phyloP scores from a whole-genome alignment of 2,329 filamentous ascomycete species.

The Pezicula rhizophila region DNA sequence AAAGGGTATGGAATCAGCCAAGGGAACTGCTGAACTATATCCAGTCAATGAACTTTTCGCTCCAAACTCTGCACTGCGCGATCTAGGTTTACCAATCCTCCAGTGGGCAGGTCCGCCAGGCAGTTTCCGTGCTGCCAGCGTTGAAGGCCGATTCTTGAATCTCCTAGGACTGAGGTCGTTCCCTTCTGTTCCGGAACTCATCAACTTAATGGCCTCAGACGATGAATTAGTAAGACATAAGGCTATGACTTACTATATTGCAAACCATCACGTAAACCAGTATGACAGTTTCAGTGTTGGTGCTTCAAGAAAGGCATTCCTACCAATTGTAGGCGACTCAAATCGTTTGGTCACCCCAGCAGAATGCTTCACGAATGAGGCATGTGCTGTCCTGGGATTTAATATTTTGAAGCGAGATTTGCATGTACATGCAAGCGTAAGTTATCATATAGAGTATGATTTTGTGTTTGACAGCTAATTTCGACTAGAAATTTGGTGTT shows the following conservation, averaged over 20 bases:
- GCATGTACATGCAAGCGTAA: constrained; percentile 63
- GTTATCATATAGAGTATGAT: constrained; percentile 12
- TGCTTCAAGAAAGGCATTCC: constrained; percentile 49
- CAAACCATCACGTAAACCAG: constrained; percentile 70
- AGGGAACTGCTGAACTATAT: constrained; percentile 51
- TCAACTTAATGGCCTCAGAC: constrained; percentile 68
- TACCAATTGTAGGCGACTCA: constrained; percentile 67
- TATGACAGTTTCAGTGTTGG: constrained; percentile 62
- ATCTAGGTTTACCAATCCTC: constrained; percentile 67
- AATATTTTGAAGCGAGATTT: constrained; percentile 70
- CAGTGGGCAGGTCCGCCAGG: constrained; percentile 70
- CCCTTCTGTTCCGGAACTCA: constrained; percentile 67
- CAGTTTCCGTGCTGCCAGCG: constrained; percentile 55
- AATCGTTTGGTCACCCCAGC: constrained; percentile 63
- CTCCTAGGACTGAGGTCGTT: constrained; percentile 66
- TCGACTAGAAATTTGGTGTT: constrained; percentile 69
- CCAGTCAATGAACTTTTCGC: constrained; percentile 76
- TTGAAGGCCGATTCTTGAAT: constrained; percentile 70
- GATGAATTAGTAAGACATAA: constrained; percentile 54
- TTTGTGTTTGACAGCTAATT: background rate
- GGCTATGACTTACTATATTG: constrained; percentile 76
- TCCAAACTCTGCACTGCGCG: constrained; percentile 64
- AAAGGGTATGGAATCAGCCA: constrained; percentile 45
- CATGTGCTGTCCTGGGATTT: constrained; percentile 73
- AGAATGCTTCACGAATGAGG: constrained; percentile 76